Evolutionary conservation across 2,329 filamentous ascomycete species (phyloP), one percentile per base, ranked within the genome.

Genomic region (Neoarthrinium moseri): DNA sequence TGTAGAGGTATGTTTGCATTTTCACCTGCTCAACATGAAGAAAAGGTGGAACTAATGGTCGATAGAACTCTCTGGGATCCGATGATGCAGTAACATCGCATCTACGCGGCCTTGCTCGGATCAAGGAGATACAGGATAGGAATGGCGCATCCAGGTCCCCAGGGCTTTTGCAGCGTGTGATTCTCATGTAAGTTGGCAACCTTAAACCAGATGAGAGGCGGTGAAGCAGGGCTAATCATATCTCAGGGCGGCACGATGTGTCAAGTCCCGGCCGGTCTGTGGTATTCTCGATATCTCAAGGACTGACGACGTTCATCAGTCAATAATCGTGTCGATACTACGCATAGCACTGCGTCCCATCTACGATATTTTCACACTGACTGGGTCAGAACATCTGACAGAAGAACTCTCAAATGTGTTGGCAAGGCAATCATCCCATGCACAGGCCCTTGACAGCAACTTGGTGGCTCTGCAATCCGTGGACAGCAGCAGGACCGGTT

Each of bases 311-410:
- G 64, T 71, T 32, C 71, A 70, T 47, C 70, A 72, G 58, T 71
- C 70, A 22, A 68, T 70, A 37, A 66, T 72, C 41, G 69, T 73
- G 52, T 71, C 69, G 27, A 55, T 73, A n/a, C 57, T 73, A 4
- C 68, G 70, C 47, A 67, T 70, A 12, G 70, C 70, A 15, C 62
- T 73, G 30, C 70, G 69, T 59, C 70, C 72, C 30, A 62, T 61
- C 23, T 61, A 62, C 32, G 60, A 58, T 50, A 50, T 63, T 45
- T 48, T 51, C 46, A 55, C 56, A 24, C 47, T 63, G 4, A 57
- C 59, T 26, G 52, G 51, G 24, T 54, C 48, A 29, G 52, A 54
- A 22, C 55, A 56, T 41, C 51, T 53, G 6, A 47, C 50, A 2
- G 54, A 60, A 46, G 55, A 57, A 18, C 51, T 63, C 4, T 58